Conservation (phyloP, 2,329 filamentous ascomycete genomes). For the Talaromyces sp. region DNA sequence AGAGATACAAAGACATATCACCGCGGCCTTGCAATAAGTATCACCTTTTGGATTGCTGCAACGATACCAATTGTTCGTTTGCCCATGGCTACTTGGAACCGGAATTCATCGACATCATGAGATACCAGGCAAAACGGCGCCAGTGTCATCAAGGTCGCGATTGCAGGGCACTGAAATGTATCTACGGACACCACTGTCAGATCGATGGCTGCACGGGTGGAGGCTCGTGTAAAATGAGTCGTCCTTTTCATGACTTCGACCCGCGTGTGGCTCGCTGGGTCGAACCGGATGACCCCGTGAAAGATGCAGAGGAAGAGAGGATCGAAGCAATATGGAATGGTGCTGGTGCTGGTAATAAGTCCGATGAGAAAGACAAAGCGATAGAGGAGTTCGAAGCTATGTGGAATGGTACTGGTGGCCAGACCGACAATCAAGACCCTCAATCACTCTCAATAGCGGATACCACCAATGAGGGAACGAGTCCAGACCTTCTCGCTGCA, state of each 20-base stretch:
- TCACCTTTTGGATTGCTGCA: constrained; percentile 46
- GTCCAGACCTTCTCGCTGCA: not conserved
- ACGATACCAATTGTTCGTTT: constrained; percentile 40
- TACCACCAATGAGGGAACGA: not conserved
- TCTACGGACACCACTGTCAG: constrained; percentile 47
- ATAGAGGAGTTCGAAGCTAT: not conserved
- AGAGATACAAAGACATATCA: constrained; percentile 36
- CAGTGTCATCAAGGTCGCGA: constrained; percentile 43
- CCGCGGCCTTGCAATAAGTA: constrained; percentile 52
- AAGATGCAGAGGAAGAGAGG: not conserved
- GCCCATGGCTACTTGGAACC: constrained; percentile 49
- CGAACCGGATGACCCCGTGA: not conserved
- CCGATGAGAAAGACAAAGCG: not conserved
- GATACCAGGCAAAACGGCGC: constrained; percentile 46
- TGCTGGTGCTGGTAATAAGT: not conserved
- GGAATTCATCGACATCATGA: constrained; percentile 42
- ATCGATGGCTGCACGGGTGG: constrained; percentile 29
- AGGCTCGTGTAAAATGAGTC: constrained; percentile 1
- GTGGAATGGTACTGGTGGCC: not conserved
- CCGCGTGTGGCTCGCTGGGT: constrained; percentile 9
- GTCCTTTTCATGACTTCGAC: not conserved
- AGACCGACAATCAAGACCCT: not conserved
- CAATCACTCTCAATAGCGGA: not conserved
- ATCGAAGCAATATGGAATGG: not conserved
- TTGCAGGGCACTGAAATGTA: constrained; percentile 48